These are phyloP conservation scores for Amaranthus hypochondriacus DNA, from an alignment of 148 eudicot species.

Conservation along the genomic window DNA sequence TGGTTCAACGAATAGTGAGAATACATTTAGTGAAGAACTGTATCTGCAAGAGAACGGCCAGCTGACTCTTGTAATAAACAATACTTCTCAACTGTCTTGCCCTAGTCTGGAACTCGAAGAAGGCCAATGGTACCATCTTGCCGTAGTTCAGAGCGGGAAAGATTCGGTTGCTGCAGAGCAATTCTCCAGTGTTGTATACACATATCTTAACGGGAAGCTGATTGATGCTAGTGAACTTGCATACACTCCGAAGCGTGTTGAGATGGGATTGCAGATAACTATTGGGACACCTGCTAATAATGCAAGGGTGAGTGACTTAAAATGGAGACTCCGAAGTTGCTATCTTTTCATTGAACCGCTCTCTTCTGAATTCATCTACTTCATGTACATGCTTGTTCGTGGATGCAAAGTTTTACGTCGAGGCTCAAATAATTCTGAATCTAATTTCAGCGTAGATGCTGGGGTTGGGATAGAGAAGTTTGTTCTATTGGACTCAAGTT, in stretches of 20 bases:
- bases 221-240: constrained; percentile 70
- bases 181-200: constrained; percentile 67
- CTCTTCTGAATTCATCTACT: constrained; percentile 62
- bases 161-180: constrained; percentile 74
- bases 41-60: constrained; percentile 70
- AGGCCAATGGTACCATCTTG: constrained; percentile 90
- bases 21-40: constrained; percentile 62
- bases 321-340: constrained; percentile 79
- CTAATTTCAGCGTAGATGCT: constrained; percentile 64
- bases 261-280: constrained; percentile 66
- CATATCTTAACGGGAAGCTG: constrained; percentile 77
- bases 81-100: constrained; percentile 54
- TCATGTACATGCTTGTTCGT: constrained; percentile 83
- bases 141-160: constrained; percentile 72
- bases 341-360: constrained; percentile 83
- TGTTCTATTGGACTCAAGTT: constrained; percentile 58
- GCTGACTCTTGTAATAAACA: constrained; percentile 71
- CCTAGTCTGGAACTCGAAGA: constrained; percentile 69
- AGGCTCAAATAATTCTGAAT: constrained; percentile 55
- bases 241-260: constrained; percentile 65
- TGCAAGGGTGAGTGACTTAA: constrained; percentile 57
- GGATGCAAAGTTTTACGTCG: constrained; percentile 79
- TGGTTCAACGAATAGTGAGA: constrained; percentile 52
- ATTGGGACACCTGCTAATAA: constrained; percentile 62
- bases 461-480: constrained; percentile 72